These are phyloP conservation scores for Fusarium sulawesiense DNA, from an alignment of 2,329 filamentous ascomycete genomes.

Conservation along the genomic window DNA sequence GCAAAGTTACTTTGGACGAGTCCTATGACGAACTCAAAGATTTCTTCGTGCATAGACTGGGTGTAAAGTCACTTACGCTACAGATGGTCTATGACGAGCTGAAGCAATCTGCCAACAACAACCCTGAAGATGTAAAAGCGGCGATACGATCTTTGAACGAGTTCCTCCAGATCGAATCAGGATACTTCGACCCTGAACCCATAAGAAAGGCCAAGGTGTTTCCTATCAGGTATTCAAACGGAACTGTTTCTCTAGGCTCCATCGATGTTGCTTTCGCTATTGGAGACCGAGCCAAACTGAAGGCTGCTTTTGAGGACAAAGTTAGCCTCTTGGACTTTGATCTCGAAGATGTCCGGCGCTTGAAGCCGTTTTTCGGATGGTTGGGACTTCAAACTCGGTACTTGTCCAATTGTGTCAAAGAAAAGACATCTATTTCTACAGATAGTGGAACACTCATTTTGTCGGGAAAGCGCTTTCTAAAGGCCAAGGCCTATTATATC, in stretches of 20 bases:
- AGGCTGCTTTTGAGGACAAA: neutral
- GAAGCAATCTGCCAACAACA: conserved; percentile 1
- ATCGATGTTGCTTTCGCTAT: conserved; percentile 22
- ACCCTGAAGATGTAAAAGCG: conserved; percentile 1
- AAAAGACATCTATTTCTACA: neutral
- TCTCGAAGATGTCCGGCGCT: conserved; percentile 15
- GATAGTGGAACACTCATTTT: neutral
- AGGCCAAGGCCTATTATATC: conserved; percentile 28
- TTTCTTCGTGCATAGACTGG: too few species aligned
- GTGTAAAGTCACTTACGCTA: conserved; percentile 23
- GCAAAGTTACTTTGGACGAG: too few species aligned
- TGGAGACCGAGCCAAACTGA: conserved; percentile 25
- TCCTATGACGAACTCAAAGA: too few species aligned
- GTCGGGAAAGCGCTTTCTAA: neutral
- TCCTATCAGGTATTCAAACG: conserved; percentile 18
- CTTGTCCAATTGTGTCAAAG: conserved; percentile 21
- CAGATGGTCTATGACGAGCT: conserved; percentile 40
- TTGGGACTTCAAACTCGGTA: conserved; percentile 7
- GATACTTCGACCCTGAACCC: conserved; percentile 8
- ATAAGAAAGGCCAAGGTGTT: conserved; percentile 29
- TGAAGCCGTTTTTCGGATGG: conserved; percentile 30
- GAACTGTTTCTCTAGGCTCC: neutral
- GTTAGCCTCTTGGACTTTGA: conserved; percentile 31
- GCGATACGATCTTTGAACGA: conserved; percentile 21
- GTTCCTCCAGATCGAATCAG: neutral